Base-by-base conservation (phyloP, 179 eudicot species). In the Heliamphora pulchella region DNA sequence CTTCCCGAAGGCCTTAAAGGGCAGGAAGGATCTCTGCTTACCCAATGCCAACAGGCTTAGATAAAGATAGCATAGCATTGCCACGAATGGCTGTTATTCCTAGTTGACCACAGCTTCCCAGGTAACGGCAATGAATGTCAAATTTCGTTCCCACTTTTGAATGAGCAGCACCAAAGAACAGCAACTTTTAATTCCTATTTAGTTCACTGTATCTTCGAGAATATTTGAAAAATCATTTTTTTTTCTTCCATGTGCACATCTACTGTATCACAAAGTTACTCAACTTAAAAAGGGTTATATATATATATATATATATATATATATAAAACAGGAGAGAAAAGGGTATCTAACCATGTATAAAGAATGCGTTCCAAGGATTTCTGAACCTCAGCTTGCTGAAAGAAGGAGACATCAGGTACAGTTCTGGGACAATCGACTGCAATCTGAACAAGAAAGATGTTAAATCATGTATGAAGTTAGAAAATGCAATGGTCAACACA, bases 391-490 rank as follows among this genome's bases (percentile, higher is more conserved):
- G 82, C 82, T 91, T 93, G 97, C 81, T 96, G 98, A 85, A 96
- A 96, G 90, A 96, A 93, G 77, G 94, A 70, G 72, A 96, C 96
- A 82, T 93, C 93, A 67, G 98, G 99, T 39, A 96, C 99, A 47
- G 99, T 96, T 90, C 99, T 91, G 22, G 99, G 97, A 84, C 99
- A 96, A 84, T 96, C 99, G 72, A 96, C 96, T 64, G 88, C 85
- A 86, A 96, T 96, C 99, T 96, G 82, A 82, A 79, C 63, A 76
- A 76, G 31, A 61, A 65, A 13, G 65, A 77, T 79, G 20, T 46
- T 41, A 71, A 75, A 58, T 73, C 53, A 80, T 51, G 63, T 69
- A 79, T 74, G 74, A 59, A 10, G 48, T 81, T 11, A 71, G 22
- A 79, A 46, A 44, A 64, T 15, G 50, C 8, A 15, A 51, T 47